Percentiles rank a stretch among this genome's conserved stretches.
Evolutionary conservation across 148 eudicot species (phyloP).

Genomic region (Dianthus caryophyllus): DNA sequence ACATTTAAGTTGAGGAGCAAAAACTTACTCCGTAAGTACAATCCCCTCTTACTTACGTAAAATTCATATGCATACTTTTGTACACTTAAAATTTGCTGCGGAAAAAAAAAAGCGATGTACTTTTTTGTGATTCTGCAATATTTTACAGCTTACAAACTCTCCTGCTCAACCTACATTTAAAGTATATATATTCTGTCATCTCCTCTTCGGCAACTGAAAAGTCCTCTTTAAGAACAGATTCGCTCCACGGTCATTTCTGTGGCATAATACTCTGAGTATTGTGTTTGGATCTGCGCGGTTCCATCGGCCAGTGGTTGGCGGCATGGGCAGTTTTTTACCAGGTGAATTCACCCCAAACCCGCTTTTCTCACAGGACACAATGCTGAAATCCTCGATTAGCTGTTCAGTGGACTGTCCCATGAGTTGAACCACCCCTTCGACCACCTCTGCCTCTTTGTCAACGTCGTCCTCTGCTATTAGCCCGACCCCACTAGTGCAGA

Average conservation of each 20-base stretch:
- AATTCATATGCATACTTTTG: slow-evolving; percentile 12
- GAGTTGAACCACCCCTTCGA: slow-evolving; percentile 66
- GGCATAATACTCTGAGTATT: slow-evolving; percentile 76
- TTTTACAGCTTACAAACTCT: background rate
- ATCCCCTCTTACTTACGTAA: slow-evolving; percentile 5
- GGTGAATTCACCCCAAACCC: slow-evolving; percentile 53
- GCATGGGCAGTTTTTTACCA: slow-evolving; percentile 68
- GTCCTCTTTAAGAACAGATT: slow-evolving; percentile 74
- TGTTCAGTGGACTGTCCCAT: slow-evolving; percentile 85
- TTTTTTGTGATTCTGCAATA: background rate
- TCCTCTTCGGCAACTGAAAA: slow-evolving; percentile 79
- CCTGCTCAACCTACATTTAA: background rate
- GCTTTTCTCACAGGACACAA: slow-evolving; percentile 56
- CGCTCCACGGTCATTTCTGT: slow-evolving; percentile 63
- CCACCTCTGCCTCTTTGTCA: slow-evolving; percentile 62
- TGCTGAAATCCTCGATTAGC: slow-evolving; percentile 69
- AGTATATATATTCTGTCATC: slow-evolving; percentile 20
- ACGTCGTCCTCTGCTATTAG: slow-evolving; percentile 67
- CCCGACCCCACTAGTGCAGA: slow-evolving; percentile 54
- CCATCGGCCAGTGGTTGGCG: slow-evolving; percentile 87
- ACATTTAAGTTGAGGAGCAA: background rate
- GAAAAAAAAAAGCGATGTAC: background rate
- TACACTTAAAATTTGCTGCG: slow-evolving; percentile 17
- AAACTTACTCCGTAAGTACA: slow-evolving; percentile 20
- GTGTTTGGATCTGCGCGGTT: slow-evolving; percentile 78